These are phyloP conservation scores for Pseudonitzschia delicatissima DNA, from an alignment of 108 stramenopile species.

Conservation along the genomic window DNA sequence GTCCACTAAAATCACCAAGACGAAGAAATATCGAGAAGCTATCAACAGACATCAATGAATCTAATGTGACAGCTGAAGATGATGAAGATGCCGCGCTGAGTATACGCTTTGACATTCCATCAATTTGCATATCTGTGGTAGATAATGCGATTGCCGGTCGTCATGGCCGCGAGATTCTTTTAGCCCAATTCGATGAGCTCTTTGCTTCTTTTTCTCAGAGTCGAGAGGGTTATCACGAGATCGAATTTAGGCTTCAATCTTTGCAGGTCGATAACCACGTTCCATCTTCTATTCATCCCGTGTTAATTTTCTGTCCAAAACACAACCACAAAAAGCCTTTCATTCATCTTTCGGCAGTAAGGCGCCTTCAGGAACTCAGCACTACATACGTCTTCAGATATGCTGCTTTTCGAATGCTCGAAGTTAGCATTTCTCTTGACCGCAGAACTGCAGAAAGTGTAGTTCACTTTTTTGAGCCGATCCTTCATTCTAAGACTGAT, in stretches of 20 bases:
- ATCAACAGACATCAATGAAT: neutral
- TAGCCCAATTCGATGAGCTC: conserved; percentile 45
- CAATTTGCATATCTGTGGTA: conserved; percentile 53
- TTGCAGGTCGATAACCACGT: conserved; percentile 82
- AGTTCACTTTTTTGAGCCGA: conserved; percentile 59
- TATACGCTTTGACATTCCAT: conserved; percentile 47
- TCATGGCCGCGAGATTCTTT: conserved; percentile 64
- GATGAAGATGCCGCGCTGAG: conserved; percentile 53
- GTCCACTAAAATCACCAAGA: neutral
- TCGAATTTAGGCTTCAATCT: conserved; percentile 51
- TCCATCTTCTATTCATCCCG: conserved; percentile 62
- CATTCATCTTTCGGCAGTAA: conserved; percentile 67
- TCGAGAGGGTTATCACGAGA: conserved; percentile 70
- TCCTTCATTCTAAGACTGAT: conserved; percentile 15
- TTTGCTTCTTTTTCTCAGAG: conserved; percentile 53
- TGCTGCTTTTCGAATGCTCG: conserved; percentile 68
- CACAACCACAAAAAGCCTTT: conserved; percentile 50
- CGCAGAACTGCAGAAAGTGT: conserved; percentile 75
- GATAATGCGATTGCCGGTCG: conserved; percentile 45
- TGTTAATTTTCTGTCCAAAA: conserved; percentile 55
- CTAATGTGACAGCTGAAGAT: conserved; percentile 1
- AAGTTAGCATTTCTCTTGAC: conserved; percentile 64
- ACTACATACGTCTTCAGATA: conserved; percentile 69
- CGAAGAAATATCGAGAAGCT: conserved; percentile 4
- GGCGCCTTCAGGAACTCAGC: conserved; percentile 53